Evolutionary conservation across 148 eudicot species (phyloP).

Genomic region (Heliamphora exappendiculata): DNA sequence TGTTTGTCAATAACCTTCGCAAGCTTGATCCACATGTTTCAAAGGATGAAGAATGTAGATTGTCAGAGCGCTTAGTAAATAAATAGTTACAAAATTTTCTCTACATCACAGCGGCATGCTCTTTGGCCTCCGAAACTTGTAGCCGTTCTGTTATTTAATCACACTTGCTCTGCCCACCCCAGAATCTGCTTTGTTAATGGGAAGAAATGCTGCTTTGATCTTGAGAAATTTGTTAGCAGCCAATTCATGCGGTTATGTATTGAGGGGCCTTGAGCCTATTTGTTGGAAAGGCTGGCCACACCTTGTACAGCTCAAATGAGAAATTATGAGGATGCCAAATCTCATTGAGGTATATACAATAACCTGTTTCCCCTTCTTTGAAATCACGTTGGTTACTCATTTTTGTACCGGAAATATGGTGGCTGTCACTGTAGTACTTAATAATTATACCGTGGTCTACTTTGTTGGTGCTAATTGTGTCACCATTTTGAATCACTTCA

Average conservation of each 20-base stretch:
- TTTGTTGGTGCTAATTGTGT: background rate
- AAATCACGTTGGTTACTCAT: background rate
- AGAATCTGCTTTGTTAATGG: constrained; percentile 25
- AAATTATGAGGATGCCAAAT: background rate
- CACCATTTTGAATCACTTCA: background rate
- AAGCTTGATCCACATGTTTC: constrained; percentile 61
- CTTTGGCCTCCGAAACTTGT: constrained; percentile 7
- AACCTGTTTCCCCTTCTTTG: constrained; percentile 2
- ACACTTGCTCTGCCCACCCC: background rate
- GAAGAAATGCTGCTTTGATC: constrained; percentile 9
- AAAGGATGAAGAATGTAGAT: constrained; percentile 51
- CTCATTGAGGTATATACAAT: background rate
- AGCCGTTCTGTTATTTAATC: background rate
- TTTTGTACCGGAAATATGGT: background rate
- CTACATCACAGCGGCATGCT: background rate
- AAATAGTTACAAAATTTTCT: constrained; percentile 1
- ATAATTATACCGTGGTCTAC: background rate
- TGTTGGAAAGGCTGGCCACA: constrained; percentile 22
- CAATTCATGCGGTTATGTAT: background rate
- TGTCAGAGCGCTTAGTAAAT: constrained; percentile 25
- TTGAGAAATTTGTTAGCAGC: background rate
- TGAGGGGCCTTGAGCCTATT: constrained; percentile 13
- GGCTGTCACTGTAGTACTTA: background rate
- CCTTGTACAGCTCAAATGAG: background rate
- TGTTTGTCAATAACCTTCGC: constrained; percentile 56